Evolutionary conservation across 805 yeast genomes (phyloP), one percentile per base, ranked within the genome.

Genomic region (Sugiyamaella smithiae): DNA sequence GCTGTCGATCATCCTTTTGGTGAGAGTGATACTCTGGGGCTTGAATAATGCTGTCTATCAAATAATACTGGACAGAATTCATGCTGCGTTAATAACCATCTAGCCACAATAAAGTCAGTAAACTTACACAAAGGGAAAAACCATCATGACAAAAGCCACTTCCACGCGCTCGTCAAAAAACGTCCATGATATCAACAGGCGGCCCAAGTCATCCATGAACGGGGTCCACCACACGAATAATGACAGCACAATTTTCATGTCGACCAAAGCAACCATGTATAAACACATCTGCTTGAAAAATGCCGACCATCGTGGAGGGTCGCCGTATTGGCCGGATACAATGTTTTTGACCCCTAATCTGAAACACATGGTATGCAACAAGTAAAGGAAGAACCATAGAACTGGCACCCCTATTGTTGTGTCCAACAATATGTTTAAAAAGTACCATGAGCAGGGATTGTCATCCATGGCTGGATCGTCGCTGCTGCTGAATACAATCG

Each of bases 371-470:
- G 65, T 67, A 62, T 82, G 84, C 2, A 72, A 52, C 25, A 56
- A 23, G 50, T 76, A 76, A 24, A 90, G 72, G 20, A 71, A 66
- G 5, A 66, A 65, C 80, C 87, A 85, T 22, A 85, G 68, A 1
- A 91, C 77, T 5, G 95, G 95, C 2, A 91, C 91, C 0, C 99
- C 99, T 5, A 90, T 75, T 0, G 99, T 91, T 36, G 98, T 90
- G 65, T 91, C 99, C 62, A 91, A 78, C 24, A 91, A 74, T 32
- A 91, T 77, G 60, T 87, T 91, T 47, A 93, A 71, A 62, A 91
- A 91, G 69, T 93, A 91, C 93, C 97, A 93, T 57, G 88, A 91
- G 67, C 98, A 93, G 5, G 96, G 95, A 53, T 82, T 83, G 43
- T 76, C 78, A 31, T 67, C 64, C 22, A 66, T 54, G 48, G 64